Evolutionary conservation across 1,139 yeast species (phyloP).

Genomic region (Protomyces lactucae-debilis): DNA sequence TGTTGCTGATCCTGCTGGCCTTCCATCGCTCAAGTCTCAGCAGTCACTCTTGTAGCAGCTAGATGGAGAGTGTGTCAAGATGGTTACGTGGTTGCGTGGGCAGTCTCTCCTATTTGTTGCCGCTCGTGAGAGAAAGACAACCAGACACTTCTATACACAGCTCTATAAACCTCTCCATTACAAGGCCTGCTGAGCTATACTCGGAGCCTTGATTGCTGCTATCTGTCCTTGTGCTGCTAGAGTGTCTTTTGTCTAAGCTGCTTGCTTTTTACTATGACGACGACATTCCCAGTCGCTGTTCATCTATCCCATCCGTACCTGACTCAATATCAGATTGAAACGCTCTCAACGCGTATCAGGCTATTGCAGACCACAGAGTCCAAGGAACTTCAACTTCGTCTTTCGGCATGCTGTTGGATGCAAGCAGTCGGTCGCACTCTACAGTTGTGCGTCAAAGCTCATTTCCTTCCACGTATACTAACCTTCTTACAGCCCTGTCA

Average conservation of each 20-base stretch:
- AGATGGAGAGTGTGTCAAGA: background rate
- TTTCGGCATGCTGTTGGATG: constrained; percentile 26
- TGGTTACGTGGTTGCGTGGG: background rate
- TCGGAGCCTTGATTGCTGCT: too few relatives aligned
- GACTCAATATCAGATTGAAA: constrained; percentile 5
- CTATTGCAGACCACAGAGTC: constrained; percentile 16
- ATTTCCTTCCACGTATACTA: background rate
- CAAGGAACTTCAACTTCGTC: constrained; percentile 19
- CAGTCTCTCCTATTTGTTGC: background rate
- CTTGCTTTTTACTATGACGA: background rate
- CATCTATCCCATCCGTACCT: constrained; percentile 28
- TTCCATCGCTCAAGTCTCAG: too few relatives aligned
- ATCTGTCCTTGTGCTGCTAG: too few relatives aligned
- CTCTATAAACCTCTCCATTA: too few relatives aligned
- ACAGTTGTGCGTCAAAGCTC: constrained; percentile 12
- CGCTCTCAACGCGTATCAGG: constrained; percentile 4
- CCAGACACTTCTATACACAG: too few relatives aligned
- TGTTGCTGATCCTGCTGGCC: constrained; percentile 40
- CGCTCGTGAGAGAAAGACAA: too few relatives aligned
- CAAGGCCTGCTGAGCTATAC: too few relatives aligned
- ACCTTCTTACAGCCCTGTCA: constrained; percentile 35
- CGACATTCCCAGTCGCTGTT: constrained; percentile 15
- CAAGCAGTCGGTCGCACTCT: constrained; percentile 14
- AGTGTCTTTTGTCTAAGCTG: too few relatives aligned
- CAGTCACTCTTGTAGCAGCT: background rate